These are phyloP conservation scores for Prunella vulgaris DNA, from an alignment of 257 asterid species.

Conservation along the genomic window DNA sequence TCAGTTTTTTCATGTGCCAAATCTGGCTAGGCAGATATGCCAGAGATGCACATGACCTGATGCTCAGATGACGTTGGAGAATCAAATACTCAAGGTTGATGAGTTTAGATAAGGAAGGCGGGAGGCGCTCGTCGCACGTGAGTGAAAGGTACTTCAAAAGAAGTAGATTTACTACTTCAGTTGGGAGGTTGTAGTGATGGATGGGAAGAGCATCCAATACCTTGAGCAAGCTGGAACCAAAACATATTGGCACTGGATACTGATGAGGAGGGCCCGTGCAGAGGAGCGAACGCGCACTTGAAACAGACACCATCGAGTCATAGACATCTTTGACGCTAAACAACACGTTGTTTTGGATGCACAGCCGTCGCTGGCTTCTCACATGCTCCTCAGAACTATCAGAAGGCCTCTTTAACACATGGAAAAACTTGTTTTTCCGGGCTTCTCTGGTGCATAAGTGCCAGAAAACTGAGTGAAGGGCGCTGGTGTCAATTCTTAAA, in stretches of 20 bases:
- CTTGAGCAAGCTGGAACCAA: background rate
- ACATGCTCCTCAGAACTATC: background rate
- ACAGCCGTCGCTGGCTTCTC: background rate
- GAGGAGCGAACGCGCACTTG: background rate
- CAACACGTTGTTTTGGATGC: background rate
- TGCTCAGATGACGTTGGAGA: background rate
- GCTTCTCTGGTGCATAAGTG: background rate
- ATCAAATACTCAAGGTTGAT: background rate
- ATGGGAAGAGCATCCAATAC: conserved; percentile 3
- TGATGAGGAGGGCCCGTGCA: background rate
- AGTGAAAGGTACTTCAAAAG: conserved; percentile 9
- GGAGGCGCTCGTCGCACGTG: background rate
- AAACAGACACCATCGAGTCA: background rate
- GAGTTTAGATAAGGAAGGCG: background rate
- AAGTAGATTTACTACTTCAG: background rate
- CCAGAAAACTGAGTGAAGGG: conserved; percentile 16
- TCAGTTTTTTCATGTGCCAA: background rate
- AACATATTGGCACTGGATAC: background rate
- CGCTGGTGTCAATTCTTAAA: background rate
- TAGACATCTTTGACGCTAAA: background rate
- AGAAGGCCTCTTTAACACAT: background rate
- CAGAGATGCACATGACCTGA: background rate
- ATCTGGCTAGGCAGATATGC: background rate
- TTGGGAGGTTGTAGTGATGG: background rate
- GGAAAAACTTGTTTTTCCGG: background rate